phyloP scores from a whole-genome alignment of 495 filamentous ascomycete species.

The Cryomyces minteri region DNA sequence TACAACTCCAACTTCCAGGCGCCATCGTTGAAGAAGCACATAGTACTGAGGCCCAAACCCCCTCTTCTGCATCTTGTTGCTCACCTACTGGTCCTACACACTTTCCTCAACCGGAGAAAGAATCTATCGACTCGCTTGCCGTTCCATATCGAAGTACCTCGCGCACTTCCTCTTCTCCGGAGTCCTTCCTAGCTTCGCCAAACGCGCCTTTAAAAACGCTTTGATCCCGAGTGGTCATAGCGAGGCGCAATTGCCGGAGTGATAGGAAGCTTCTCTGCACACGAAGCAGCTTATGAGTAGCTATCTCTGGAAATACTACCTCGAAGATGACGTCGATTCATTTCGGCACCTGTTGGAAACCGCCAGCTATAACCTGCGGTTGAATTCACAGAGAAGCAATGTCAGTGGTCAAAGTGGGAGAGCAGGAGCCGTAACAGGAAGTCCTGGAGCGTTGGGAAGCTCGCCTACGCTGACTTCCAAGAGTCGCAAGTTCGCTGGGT shows the following conservation, averaged over 20 bases:
- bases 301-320: constrained; percentile 86
- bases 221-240: constrained; percentile 65
- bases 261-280: constrained; percentile 33
- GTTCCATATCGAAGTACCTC: background rate
- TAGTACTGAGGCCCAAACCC: too few relatives aligned
- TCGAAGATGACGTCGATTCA: constrained; percentile 85
- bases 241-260: constrained; percentile 59
- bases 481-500: constrained; percentile 19
- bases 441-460: constrained; percentile 28
- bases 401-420: constrained; percentile 16
- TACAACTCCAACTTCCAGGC: too few relatives aligned
- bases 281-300: constrained; percentile 57
- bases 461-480: constrained; percentile 28
- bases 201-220: constrained; percentile 59
- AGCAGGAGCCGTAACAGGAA: constrained; percentile 25
- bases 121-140: too few relatives aligned
- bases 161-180: constrained; percentile 2
- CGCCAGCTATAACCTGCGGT: constrained; percentile 30
- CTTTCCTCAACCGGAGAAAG: too few relatives aligned
- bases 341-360: constrained; percentile 70
- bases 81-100: too few relatives aligned
- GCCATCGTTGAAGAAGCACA: too few relatives aligned
- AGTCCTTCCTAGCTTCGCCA: constrained; percentile 16
- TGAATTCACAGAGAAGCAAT: constrained; percentile 22
- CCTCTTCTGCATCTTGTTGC: too few relatives aligned